These are phyloP conservation scores for Fusarium sp. DNA, from an alignment of 2,329 filamentous ascomycete species.

Conservation along the genomic window DNA sequence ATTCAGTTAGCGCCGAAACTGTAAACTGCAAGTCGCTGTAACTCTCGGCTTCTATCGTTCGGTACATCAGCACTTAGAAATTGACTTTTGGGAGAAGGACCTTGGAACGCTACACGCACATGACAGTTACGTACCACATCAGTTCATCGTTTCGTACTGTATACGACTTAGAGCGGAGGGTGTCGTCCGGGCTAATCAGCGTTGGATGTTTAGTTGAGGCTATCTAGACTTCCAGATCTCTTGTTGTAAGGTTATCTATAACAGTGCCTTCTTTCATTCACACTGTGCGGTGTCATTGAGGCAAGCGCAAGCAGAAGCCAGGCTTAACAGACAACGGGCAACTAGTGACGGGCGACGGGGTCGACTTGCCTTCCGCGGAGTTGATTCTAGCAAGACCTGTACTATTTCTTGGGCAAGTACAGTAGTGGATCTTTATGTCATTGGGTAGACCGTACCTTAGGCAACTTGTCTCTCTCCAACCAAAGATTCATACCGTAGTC, in stretches of 20 bases:
- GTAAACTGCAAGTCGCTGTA: not conserved
- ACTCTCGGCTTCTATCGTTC: conserved; percentile 24
- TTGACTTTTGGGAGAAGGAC: conserved; percentile 18
- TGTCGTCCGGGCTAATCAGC: not conserved
- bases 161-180: not conserved
- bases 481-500: not conserved
- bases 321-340: not conserved
- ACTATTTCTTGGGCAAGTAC: no score
- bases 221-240: not conserved
- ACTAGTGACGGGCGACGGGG: no score
- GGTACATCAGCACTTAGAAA: conserved; percentile 8
- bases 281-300: not conserved
- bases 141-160: no score
- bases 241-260: not conserved
- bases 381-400: no score
- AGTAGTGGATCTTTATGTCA: not conserved
- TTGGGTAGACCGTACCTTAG: not conserved
- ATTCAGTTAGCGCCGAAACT: conserved; percentile 5
- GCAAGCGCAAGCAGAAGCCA: not conserved
- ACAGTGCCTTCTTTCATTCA: not conserved
- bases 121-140: not conserved
- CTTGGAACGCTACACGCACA: not conserved
- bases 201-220: not conserved
- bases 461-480: not conserved
- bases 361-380: no score